Conservation (phyloP, 352 stramenopile genomes). For the Globisporangium cylindrosporum region DNA sequence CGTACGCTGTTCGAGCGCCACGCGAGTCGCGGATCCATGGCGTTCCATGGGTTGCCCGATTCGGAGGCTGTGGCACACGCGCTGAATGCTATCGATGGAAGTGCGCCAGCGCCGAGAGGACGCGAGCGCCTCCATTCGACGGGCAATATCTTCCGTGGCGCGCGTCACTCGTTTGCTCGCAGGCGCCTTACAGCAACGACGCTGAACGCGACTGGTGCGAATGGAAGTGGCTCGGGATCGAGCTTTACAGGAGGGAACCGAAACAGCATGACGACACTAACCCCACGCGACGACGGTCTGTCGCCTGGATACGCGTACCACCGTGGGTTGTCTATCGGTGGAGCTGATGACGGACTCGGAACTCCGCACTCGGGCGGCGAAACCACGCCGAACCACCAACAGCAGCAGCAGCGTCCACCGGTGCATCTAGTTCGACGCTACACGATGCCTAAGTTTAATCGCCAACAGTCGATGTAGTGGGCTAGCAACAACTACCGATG, state of each 20-base stretch:
- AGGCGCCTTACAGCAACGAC: constrained; percentile 53
- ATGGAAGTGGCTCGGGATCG: constrained; percentile 3
- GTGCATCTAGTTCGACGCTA: constrained; percentile 47
- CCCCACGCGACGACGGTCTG: background rate
- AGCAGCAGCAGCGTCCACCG: constrained; percentile 7
- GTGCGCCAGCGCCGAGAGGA: constrained; percentile 10
- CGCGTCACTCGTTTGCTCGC: constrained; percentile 51
- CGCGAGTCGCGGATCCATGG: constrained; percentile 79
- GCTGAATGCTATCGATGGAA: constrained; percentile 14
- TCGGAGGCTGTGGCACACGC: constrained; percentile 16
- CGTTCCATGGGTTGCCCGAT: constrained; percentile 59
- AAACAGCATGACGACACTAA: constrained; percentile 1
- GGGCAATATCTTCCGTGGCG: constrained; percentile 65
- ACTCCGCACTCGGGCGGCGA: constrained; percentile 19
- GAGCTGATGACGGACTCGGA: constrained; percentile 20
- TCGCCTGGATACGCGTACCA: background rate
- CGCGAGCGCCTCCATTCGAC: constrained; percentile 32
- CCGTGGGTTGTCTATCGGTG: background rate
- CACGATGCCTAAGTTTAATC: constrained; percentile 23
- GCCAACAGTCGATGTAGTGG: constrained; percentile 26
- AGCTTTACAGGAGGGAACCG: constrained; percentile 1
- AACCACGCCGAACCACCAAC: background rate
- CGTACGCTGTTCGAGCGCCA: constrained; percentile 74
- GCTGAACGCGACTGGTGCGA: background rate
- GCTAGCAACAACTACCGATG: background rate